These are phyloP conservation scores for Cyclotella sp. DNA, from an alignment of 108 stramenopile genomes.

Conservation along the genomic window DNA sequence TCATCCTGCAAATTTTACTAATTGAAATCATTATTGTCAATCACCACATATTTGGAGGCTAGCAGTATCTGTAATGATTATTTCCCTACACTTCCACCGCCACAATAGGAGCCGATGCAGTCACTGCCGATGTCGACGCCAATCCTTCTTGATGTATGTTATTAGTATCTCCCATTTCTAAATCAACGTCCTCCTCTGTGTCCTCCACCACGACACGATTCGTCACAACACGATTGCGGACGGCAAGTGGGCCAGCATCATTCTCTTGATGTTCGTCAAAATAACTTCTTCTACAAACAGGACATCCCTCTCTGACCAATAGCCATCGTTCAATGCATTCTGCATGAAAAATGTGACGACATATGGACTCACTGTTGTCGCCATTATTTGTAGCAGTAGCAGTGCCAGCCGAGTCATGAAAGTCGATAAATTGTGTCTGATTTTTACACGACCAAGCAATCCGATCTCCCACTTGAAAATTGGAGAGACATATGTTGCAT, in stretches of 20 bases:
- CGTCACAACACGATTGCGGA: not conserved
- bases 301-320: slow-evolving; percentile 52
- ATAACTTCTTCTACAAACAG: slow-evolving; percentile 44
- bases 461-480: slow-evolving; percentile 52
- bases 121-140: too few relatives aligned
- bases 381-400: not conserved
- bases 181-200: not conserved
- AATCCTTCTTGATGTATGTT: not conserved
- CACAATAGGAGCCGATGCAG: too few relatives aligned
- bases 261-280: slow-evolving; percentile 13
- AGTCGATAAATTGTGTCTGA: not conserved
- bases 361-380: slow-evolving; percentile 10
- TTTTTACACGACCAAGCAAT: slow-evolving; percentile 24
- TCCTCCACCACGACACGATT: not conserved
- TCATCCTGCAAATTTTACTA: too few relatives aligned
- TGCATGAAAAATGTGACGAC: slow-evolving; percentile 70
- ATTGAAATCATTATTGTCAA: too few relatives aligned
- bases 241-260: not conserved
- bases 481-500: slow-evolving; percentile 47
- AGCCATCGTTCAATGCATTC: slow-evolving; percentile 75
- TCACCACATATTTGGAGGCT: too few relatives aligned
- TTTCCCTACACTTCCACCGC: too few relatives aligned
- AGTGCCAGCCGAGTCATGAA: not conserved
- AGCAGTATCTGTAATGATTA: too few relatives aligned
- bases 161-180: slow-evolving; percentile 1